Percentiles rank a stretch among this genome's conserved stretches.
These are phyloP conservation scores for Whalleya microplaca DNA, from an alignment of 2,329 filamentous ascomycete species.

Conservation along the genomic window DNA sequence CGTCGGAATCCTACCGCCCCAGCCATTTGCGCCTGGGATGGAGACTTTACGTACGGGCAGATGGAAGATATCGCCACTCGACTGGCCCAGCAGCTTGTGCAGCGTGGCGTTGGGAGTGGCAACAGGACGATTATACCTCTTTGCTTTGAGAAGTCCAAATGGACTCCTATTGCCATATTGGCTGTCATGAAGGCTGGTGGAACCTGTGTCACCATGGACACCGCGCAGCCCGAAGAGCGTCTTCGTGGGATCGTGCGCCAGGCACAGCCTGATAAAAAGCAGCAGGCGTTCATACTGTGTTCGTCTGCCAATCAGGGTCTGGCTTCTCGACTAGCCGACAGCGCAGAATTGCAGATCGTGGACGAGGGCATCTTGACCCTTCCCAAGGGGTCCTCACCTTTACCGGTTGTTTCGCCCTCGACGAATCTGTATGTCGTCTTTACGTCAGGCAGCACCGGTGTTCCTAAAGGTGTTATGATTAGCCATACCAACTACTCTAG, in stretches of 20 bases:
- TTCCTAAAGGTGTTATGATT: constrained; percentile 50
- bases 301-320: too few species aligned
- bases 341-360: too few species aligned
- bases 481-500: constrained; percentile 24
- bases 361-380: too few species aligned
- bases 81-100: constrained; percentile 29
- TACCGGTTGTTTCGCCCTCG: too few species aligned
- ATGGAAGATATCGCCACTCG: constrained; percentile 31
- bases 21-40: constrained; percentile 38
- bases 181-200: constrained; percentile 43
- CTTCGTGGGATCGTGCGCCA: too few species aligned
- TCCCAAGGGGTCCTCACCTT: too few species aligned
- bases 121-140: constrained; percentile 34
- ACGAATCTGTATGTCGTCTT: constrained; percentile 42
- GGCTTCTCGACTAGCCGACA: too few species aligned
- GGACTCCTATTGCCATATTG: constrained; percentile 39
- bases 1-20: constrained; percentile 26
- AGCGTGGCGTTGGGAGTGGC: constrained; percentile 24
- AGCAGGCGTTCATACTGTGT: too few species aligned
- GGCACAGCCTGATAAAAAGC: too few species aligned
- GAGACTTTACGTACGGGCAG: constrained; percentile 36
- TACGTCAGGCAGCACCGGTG: constrained; percentile 55
- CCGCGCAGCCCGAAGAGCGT: too few species aligned
- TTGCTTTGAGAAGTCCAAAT: constrained; percentile 43
- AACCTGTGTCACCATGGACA: constrained; percentile 11